These are phyloP conservation scores for Blastobotrys capitulatus DNA, from an alignment of 1,139 yeast genomes.

Conservation along the genomic window DNA sequence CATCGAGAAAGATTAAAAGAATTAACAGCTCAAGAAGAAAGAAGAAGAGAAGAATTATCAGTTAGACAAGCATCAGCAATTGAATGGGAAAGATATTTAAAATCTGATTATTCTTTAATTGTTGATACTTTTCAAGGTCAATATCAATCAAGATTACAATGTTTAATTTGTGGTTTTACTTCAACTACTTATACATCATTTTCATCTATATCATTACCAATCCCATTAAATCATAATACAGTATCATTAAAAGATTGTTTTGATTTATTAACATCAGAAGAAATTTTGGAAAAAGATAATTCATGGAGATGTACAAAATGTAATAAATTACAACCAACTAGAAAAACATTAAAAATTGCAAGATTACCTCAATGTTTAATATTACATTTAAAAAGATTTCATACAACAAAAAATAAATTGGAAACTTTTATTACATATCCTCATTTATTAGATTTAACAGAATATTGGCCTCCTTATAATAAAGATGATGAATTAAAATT, in stretches of 20 bases:
- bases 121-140: constrained; percentile 84
- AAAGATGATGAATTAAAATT: constrained; percentile 47
- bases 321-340: constrained; percentile 83
- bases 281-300: constrained; percentile 82
- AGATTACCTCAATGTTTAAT: constrained; percentile 83
- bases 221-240: constrained; percentile 79
- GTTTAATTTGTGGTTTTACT: constrained; percentile 77
- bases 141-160: constrained; percentile 81
- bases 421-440: constrained; percentile 85
- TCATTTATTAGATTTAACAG: constrained; percentile 66
- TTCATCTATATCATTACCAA: constrained; percentile 81
- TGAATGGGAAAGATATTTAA: constrained; percentile 77
- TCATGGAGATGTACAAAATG: constrained; percentile 93
- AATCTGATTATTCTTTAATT: constrained; percentile 80
- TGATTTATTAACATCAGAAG: constrained; percentile 70
- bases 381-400: constrained; percentile 86
- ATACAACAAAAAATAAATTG: constrained; percentile 86
- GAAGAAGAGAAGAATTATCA: constrained; percentile 49
- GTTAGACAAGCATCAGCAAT: constrained; percentile 58
- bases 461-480: constrained; percentile 39
- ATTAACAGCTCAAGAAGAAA: constrained; percentile 68
- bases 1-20: constrained; percentile 85
- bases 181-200: constrained; percentile 94
- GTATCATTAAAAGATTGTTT: constrained; percentile 60
- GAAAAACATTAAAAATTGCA: constrained; percentile 90